A percentile compares a stretch with the other conserved stretches of the same genome.
phyloP scores from a whole-genome alignment of 164 flowering plant species.

The Nymphaea colorata region DNA sequence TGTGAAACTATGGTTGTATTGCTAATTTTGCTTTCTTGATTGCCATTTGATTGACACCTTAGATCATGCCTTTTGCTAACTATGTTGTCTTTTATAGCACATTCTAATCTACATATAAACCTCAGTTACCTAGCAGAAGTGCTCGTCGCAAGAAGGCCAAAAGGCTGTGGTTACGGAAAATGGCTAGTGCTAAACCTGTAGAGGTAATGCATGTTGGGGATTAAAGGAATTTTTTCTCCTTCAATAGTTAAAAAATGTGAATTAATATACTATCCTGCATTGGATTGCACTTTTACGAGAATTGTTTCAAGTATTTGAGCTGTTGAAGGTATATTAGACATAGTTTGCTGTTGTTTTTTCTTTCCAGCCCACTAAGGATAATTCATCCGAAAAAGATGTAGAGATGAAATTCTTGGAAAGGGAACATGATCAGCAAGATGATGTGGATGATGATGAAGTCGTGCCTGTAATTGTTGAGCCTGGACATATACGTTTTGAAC shows the following conservation, averaged over 20 bases:
- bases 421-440: conserved; percentile 20
- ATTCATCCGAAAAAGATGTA: conserved; percentile 7
- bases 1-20: neutral
- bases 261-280: too few relatives aligned
- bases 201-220: conserved; percentile 19
- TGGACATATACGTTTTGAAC: conserved; percentile 87
- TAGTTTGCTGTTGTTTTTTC: neutral
- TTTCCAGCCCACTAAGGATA: conserved; percentile 11
- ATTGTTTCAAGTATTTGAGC: too few relatives aligned
- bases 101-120: neutral
- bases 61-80: conserved; percentile 2
- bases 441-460: conserved; percentile 32
- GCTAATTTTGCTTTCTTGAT: neutral
- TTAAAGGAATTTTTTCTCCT: neutral
- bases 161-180: conserved; percentile 57
- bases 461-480: conserved; percentile 76
- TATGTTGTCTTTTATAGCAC: neutral
- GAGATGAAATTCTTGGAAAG: conserved; percentile 7
- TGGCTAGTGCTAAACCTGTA: conserved; percentile 23
- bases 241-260: too few relatives aligned
- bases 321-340: too few relatives aligned
- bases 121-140: conserved; percentile 73
- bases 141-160: conserved; percentile 75
- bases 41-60: neutral
- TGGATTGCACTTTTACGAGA: too few relatives aligned